These are phyloP conservation scores for Colletotrichum musicola DNA, from an alignment of 2,329 filamentous ascomycete species.

Conservation along the genomic window DNA sequence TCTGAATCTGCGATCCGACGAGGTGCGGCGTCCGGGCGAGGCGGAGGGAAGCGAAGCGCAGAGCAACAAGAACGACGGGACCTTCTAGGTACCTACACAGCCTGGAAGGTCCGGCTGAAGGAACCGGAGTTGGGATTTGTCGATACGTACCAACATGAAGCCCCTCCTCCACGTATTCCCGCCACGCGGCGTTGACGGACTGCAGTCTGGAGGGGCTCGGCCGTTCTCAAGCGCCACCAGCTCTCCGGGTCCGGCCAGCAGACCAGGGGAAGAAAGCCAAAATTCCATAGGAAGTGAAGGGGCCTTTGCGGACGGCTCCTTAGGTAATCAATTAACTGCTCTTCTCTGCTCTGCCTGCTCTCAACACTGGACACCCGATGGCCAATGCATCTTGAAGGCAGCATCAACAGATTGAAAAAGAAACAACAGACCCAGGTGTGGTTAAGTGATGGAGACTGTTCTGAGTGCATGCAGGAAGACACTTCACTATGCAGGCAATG, in stretches of 20 bases:
- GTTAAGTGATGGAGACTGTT: too few species aligned
- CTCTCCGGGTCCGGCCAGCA: not conserved
- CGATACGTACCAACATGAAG: too few species aligned
- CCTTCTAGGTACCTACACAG: not conserved
- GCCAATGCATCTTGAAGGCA: not conserved
- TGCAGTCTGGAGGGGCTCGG: not conserved
- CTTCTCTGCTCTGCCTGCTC: not conserved
- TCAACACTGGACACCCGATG: not conserved
- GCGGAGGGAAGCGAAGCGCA: not conserved
- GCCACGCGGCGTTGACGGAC: conserved; percentile 3
- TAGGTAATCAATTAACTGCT: too few species aligned
- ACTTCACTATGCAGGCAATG: too few species aligned
- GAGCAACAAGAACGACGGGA: not conserved
- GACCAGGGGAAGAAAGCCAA: too few species aligned
- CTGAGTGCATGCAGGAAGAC: too few species aligned
- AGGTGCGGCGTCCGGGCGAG: conserved; percentile 12
- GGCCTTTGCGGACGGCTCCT: not conserved
- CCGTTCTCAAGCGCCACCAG: conserved; percentile 14
- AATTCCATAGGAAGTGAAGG: too few species aligned
- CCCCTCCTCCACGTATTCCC: too few species aligned
- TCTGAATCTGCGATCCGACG: conserved; percentile 16
- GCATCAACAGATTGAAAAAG: too few species aligned
- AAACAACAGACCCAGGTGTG: too few species aligned
- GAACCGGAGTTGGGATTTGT: too few species aligned
- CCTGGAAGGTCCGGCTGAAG: not conserved